Evolutionary conservation across 768 basidiomycete species (phyloP), one percentile per base, ranked within the genome.

Genomic region (Harrya chromipes): DNA sequence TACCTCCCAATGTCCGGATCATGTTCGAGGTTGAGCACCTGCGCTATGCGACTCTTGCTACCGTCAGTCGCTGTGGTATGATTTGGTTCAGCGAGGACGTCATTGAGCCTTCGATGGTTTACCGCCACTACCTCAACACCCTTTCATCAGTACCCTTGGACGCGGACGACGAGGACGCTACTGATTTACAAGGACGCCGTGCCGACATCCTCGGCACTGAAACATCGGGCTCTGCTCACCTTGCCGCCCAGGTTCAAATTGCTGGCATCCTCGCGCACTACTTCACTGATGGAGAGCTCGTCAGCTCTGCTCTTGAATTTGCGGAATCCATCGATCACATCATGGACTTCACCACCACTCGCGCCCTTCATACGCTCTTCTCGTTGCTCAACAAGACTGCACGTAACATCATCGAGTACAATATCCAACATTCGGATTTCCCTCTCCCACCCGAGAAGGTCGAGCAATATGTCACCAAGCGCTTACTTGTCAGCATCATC

Each of bases 11-110:
- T 63, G 94, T 99, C 20, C 87, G 97, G 46, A 94, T 99, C 68
- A 95, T 99, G 93, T 98, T 99, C 66, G 97, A 99, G 67, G 97
- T 98, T 49, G 97, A 98, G 66, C 93, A 97, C 67, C 81, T 99
- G 57, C 88, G 85, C 61, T 99, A 95, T 67, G 97, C 97, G 0
- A 99, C 97, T 4, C 83, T 89, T 46, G 97, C 97, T 14, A 99
- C 97, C 23, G 97, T 99, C 76, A 97, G 93, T 82, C 94, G 97
- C 48, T 99, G 97, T 63, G 97, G 97, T 66, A 99, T 99, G 97
- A 95, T 99, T 60, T 99, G 97, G 97, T 99, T 99, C 74, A 97
- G 94, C 65, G 94, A 97, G 50, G 94, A 97, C 56, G 84, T 97
- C 41, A 83, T 99, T 23, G 87, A 91, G 55, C 84, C 94, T 6